These are phyloP conservation scores for Eremothecium sinecaudum DNA, from an alignment of 1,139 yeast species.

Conservation along the genomic window DNA sequence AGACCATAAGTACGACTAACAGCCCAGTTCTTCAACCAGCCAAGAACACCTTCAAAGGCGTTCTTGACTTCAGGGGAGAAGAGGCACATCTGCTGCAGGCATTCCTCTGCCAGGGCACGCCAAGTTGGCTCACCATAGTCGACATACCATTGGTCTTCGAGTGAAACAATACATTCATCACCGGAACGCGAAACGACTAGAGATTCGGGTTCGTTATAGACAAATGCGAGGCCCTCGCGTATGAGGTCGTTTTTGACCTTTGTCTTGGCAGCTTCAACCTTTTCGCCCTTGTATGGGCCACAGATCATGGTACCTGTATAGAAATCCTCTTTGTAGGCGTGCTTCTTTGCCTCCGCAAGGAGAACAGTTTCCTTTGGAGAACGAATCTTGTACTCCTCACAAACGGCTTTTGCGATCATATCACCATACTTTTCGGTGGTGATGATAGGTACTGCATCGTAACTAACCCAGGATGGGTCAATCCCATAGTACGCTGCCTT, in stretches of 20 bases:
- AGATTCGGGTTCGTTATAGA: slow-evolving; percentile 90
- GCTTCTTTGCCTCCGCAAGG: slow-evolving; percentile 86
- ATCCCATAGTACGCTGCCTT: slow-evolving; percentile 89
- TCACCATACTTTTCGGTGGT: slow-evolving; percentile 82
- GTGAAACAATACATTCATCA: slow-evolving; percentile 91
- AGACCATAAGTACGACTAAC: slow-evolving; percentile 93
- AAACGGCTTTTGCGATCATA: slow-evolving; percentile 75
- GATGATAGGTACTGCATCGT: slow-evolving; percentile 65
- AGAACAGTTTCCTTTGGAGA: slow-evolving; percentile 88
- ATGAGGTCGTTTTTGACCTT: slow-evolving; percentile 77
- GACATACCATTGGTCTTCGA: slow-evolving; percentile 97
- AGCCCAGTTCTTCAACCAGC: slow-evolving; percentile 99
- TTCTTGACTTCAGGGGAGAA: slow-evolving; percentile 78
- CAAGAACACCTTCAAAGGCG: slow-evolving; percentile 89
- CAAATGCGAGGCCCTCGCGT: slow-evolving; percentile 70
- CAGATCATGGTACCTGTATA: slow-evolving; percentile 75
- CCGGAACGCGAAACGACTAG: slow-evolving; percentile 89
- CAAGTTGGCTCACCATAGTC: slow-evolving; percentile 95
- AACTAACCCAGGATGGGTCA: slow-evolving; percentile 76
- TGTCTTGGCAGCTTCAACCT: slow-evolving; percentile 85
- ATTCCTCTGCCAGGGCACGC: slow-evolving; percentile 78
- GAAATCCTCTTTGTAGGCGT: slow-evolving; percentile 93
- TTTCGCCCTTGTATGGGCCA: slow-evolving; percentile 81
- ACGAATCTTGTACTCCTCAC: slow-evolving; percentile 79
- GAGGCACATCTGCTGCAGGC: slow-evolving; percentile 68